Evolutionary conservation across 2,329 filamentous ascomycete species (phyloP).

Genomic region (Diaporthe sp.): DNA sequence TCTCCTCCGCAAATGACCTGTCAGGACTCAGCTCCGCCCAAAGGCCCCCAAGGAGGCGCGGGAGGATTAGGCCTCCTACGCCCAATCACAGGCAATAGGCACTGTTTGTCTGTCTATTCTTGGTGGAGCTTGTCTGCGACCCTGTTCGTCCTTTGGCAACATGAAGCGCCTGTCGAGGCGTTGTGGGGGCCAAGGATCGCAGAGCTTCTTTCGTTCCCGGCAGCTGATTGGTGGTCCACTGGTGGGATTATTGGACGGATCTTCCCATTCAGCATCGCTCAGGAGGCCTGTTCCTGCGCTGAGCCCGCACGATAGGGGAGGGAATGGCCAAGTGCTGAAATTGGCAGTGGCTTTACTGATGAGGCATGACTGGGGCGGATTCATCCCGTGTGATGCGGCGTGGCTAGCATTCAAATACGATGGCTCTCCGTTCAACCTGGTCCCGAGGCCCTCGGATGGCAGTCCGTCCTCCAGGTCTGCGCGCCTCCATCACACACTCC

Average conservation of each 20-base stretch:
- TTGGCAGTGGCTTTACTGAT: not conserved
- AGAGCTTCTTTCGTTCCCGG: not conserved
- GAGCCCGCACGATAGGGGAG: not conserved
- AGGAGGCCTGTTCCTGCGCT: conserved; percentile 7
- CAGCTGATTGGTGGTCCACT: not conserved
- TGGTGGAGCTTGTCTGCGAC: not conserved
- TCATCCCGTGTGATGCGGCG: not conserved
- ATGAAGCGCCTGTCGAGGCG: not conserved
- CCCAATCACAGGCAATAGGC: conserved; percentile 1
- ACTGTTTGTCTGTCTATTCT: not conserved
- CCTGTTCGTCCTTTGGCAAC: not conserved
- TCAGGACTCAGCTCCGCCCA: not conserved
- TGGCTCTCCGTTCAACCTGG: not conserved
- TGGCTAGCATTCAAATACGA: not conserved
- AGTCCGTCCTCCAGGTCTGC: not conserved
- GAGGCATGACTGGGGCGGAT: not conserved
- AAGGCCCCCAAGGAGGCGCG: not conserved
- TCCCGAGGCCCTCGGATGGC: not conserved
- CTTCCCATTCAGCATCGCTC: conserved; percentile 10
- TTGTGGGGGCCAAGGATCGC: not conserved
- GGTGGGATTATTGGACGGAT: conserved; percentile 6
- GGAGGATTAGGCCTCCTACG: not conserved
- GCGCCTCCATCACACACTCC: not conserved
- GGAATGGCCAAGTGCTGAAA: not conserved
- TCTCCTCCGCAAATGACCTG: conserved; percentile 27